These are phyloP conservation scores for Dictyostelium citrinum DNA, from an alignment of 78 protist species.

Conservation along the genomic window DNA sequence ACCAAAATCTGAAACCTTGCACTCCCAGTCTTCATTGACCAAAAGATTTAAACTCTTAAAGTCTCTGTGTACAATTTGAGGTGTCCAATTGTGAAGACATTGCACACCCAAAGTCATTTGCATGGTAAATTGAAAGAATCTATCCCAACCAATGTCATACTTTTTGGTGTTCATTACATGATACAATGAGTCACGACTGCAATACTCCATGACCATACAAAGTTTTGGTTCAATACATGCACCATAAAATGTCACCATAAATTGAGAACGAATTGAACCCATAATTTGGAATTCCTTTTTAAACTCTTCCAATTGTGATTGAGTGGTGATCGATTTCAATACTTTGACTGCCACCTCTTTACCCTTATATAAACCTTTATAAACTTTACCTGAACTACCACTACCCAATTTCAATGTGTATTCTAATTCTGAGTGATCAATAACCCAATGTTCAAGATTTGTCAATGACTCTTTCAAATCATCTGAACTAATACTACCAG, in stretches of 20 bases:
- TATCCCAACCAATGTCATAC: constrained; percentile 75
- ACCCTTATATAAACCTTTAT: constrained; percentile 65
- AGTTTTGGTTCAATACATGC: constrained; percentile 70
- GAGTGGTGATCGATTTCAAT: constrained; percentile 38
- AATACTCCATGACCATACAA: constrained; percentile 82
- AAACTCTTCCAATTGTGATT: constrained; percentile 64
- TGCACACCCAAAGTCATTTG: constrained; percentile 64
- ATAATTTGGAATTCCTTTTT: constrained; percentile 80
- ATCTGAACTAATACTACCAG: constrained; percentile 31
- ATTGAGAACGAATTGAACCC: constrained; percentile 68
- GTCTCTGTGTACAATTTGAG: constrained; percentile 80
- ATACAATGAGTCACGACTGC: constrained; percentile 54
- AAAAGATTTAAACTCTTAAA: constrained; percentile 73
- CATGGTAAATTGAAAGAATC: constrained; percentile 68
- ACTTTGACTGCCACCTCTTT: constrained; percentile 83
- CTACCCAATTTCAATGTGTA: constrained; percentile 64
- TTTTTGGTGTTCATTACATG: constrained; percentile 75
- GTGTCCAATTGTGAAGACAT: constrained; percentile 61
- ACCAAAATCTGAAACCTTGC: constrained; percentile 80
- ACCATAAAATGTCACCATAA: constrained; percentile 71
- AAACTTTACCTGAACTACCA: constrained; percentile 78
- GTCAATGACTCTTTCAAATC: constrained; percentile 30
- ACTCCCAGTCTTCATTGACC: constrained; percentile 77
- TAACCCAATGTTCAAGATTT: constrained; percentile 39
- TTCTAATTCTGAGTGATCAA: constrained; percentile 59